phyloP scores from a whole-genome alignment of 179 eudicot species.

The Silene vulgaris region DNA sequence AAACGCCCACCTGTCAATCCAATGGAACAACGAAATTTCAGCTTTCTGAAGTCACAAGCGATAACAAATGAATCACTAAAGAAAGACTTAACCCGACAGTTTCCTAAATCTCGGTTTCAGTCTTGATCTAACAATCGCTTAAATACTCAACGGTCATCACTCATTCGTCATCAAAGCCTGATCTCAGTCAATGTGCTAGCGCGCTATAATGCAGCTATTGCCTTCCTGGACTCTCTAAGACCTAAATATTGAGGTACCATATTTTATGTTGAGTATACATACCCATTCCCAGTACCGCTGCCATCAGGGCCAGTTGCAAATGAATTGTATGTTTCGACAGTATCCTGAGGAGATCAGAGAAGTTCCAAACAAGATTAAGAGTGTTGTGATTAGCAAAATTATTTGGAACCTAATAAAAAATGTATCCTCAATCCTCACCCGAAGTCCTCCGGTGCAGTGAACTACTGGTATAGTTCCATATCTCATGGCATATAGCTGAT shows the following conservation, averaged over 20 bases:
- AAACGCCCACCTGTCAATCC: slow-evolving; percentile 72
- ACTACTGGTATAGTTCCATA: slow-evolving; percentile 94
- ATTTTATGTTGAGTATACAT: slow-evolving; percentile 27
- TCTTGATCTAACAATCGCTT: not conserved
- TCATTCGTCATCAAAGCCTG: not conserved
- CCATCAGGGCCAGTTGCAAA: slow-evolving; percentile 52
- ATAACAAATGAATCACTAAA: not conserved
- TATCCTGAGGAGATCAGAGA: slow-evolving; percentile 51
- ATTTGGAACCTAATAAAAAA: not conserved
- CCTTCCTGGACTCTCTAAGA: too few relatives aligned
- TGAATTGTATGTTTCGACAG: slow-evolving; percentile 82
- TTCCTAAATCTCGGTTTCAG: not conserved
- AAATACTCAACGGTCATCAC: not conserved
- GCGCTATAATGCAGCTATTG: not conserved
- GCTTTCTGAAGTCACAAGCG: not conserved
- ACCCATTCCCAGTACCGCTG: slow-evolving; percentile 88
- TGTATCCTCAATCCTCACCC: slow-evolving; percentile 41
- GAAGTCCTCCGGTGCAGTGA: slow-evolving; percentile 89
- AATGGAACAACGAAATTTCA: slow-evolving; percentile 9
- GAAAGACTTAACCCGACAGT: not conserved
- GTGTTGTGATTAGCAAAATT: not conserved
- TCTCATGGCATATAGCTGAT: slow-evolving; percentile 97
- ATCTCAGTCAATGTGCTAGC: not conserved
- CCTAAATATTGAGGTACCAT: not conserved
- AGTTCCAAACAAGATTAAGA: not conserved